Conservation (phyloP, 2,329 filamentous ascomycete species). For the Colletotrichum sp. region DNA sequence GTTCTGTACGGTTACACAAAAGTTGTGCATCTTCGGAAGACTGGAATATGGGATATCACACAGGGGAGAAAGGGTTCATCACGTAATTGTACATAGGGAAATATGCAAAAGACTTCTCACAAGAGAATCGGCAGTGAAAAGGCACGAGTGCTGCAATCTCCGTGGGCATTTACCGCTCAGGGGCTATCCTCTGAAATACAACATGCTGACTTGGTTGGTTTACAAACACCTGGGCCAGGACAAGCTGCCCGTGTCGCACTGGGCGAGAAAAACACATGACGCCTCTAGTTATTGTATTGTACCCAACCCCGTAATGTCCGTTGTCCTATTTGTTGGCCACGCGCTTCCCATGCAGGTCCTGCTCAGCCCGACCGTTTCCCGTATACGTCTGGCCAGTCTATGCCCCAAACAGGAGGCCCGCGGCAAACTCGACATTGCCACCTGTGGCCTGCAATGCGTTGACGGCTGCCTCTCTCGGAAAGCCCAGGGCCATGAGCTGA, state of each 20-base stretch:
- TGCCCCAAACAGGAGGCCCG: slow-evolving; percentile 73
- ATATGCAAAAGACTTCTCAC: background rate
- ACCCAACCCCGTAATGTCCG: background rate
- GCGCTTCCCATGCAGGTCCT: background rate
- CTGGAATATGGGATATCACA: background rate
- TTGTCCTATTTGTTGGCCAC: background rate
- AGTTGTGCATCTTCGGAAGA: background rate
- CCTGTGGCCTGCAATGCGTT: slow-evolving; percentile 82
- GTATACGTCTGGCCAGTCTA: slow-evolving; percentile 22
- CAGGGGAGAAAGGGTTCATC: background rate
- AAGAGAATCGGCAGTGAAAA: background rate
- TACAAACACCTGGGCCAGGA: background rate
- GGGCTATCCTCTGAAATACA: background rate
- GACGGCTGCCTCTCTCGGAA: slow-evolving; percentile 76
- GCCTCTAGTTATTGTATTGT: background rate
- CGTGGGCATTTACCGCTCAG: background rate
- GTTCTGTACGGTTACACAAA: background rate
- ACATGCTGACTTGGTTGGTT: background rate
- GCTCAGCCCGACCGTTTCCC: background rate
- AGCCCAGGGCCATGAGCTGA: slow-evolving; percentile 79
- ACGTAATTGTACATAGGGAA: background rate
- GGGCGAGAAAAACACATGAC: background rate
- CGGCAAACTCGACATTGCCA: slow-evolving; percentile 89
- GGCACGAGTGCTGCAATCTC: background rate
- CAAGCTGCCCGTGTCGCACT: background rate